Evolutionary conservation across 2,329 filamentous ascomycete species (phyloP).

Genomic region (Diplodia mutila): DNA sequence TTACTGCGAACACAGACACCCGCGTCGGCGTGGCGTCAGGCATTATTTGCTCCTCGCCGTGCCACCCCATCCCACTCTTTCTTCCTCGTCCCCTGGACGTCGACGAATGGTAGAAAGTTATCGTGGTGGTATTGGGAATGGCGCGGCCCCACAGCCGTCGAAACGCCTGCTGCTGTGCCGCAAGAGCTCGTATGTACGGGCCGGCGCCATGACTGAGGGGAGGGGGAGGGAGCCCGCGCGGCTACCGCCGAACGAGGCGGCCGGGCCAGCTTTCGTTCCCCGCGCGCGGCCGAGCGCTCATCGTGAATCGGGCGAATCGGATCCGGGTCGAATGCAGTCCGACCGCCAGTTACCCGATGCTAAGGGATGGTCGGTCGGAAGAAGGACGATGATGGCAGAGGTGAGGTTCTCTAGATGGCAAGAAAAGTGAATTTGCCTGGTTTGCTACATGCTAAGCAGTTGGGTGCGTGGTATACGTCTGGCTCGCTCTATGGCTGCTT

Average conservation of each 20-base stretch:
- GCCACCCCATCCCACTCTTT: too few species aligned
- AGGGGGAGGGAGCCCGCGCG: background rate
- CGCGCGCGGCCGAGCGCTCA: background rate
- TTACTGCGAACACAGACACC: too few species aligned
- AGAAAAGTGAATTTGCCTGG: background rate
- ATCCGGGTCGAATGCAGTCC: background rate
- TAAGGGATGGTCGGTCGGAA: background rate
- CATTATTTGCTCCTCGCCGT: too few species aligned
- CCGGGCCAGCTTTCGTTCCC: background rate
- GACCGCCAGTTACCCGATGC: background rate
- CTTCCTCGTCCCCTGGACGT: too few species aligned
- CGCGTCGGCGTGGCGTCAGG: too few species aligned
- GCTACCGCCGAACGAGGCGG: background rate
- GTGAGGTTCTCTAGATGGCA: too few species aligned
- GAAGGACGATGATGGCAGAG: too few species aligned
- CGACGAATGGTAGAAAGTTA: too few species aligned
- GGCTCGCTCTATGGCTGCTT: background rate
- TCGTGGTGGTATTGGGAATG: too few species aligned
- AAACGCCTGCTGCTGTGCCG: background rate
- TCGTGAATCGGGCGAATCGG: background rate
- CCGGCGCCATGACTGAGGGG: background rate
- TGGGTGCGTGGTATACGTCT: background rate
- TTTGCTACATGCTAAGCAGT: background rate
- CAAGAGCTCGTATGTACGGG: background rate
- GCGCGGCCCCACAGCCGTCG: background rate